Conservation (phyloP, 2,329 filamentous ascomycete genomes). For the Pseudocercospora cruenta region DNA sequence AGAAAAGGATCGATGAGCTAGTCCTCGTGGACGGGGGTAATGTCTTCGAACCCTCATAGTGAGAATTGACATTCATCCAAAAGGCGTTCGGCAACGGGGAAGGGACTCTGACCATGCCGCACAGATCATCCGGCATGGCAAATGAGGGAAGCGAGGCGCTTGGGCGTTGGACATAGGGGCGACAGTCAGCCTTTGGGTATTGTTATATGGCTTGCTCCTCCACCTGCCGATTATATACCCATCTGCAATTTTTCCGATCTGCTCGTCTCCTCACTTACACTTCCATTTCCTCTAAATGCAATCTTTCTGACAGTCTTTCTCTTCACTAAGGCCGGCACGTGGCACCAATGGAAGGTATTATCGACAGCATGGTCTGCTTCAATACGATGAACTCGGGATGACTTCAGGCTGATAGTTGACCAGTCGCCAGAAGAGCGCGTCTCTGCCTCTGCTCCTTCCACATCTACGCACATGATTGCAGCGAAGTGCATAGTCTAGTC, state of each 20-base stretch:
- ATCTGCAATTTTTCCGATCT: background rate
- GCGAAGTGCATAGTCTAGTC: too few relatives aligned
- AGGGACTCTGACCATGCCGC: background rate
- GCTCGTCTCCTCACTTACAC: background rate
- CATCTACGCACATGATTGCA: too few relatives aligned
- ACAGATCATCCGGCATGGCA: conserved; percentile 9
- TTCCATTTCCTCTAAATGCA: background rate
- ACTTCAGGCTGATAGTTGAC: background rate
- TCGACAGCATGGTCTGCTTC: background rate
- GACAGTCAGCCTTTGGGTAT: conserved; percentile 7
- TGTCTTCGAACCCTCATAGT: conserved; percentile 45
- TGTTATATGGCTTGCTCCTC: conserved; percentile 5
- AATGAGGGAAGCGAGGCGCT: conserved; percentile 13
- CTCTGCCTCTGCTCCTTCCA: background rate
- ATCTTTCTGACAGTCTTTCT: background rate
- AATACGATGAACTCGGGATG: background rate
- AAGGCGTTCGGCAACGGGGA: background rate
- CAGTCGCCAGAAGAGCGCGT: background rate
- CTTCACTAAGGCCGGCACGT: background rate
- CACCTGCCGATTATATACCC: conserved; percentile 12
- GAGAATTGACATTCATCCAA: background rate
- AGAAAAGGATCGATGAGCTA: conserved; percentile 60
- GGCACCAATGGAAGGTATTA: background rate
- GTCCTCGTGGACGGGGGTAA: conserved; percentile 63
- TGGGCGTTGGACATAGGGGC: conserved; percentile 9